These are phyloP conservation scores for Microdochium trichocladiopsis DNA, from an alignment of 2,329 filamentous ascomycete species.

Conservation along the genomic window DNA sequence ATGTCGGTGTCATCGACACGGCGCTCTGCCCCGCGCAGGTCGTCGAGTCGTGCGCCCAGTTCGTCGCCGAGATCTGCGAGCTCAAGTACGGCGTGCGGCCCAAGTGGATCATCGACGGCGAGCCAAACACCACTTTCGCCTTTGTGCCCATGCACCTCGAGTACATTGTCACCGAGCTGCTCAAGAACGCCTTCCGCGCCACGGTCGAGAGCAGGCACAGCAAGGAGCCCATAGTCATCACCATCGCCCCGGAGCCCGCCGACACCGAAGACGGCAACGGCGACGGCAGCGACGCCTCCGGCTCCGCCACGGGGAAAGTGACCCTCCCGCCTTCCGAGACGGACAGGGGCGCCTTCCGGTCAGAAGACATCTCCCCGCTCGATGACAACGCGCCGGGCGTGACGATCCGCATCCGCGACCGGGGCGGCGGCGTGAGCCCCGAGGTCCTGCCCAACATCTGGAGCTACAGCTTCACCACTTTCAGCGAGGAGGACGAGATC, in stretches of 20 bases:
- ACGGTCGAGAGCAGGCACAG: constrained; percentile 80
- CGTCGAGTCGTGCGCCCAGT: constrained; percentile 77
- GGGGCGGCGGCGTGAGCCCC: constrained; percentile 86
- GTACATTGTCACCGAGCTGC: constrained; percentile 91
- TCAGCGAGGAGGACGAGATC: constrained; percentile 58
- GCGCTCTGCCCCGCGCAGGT: constrained; percentile 74
- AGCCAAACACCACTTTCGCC: constrained; percentile 81
- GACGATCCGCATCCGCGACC: constrained; percentile 89
- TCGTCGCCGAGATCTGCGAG: constrained; percentile 94
- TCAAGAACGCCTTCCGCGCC: constrained; percentile 95
- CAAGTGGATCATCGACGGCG: constrained; percentile 71
- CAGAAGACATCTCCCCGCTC: constrained; percentile 46
- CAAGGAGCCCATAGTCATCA: constrained; percentile 80
- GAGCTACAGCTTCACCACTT: constrained; percentile 97
- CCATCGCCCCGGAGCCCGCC: constrained; percentile 67
- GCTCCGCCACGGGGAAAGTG: constrained; percentile 7
- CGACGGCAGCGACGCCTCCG: constrained; percentile 1
- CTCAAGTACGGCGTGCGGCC: constrained; percentile 89
- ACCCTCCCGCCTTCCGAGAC: constrained; percentile 27
- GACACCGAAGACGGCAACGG: constrained; percentile 12
- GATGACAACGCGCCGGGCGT: constrained; percentile 72
- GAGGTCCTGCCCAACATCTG: constrained; percentile 83
- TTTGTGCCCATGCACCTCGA: constrained; percentile 95
- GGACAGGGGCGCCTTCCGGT: constrained; percentile 31
- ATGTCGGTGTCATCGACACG: constrained; percentile 94